Evolutionary conservation across 306 rosid species (phyloP), one percentile per base, ranked within the genome.

Genomic region (Begonia loranthoides): DNA sequence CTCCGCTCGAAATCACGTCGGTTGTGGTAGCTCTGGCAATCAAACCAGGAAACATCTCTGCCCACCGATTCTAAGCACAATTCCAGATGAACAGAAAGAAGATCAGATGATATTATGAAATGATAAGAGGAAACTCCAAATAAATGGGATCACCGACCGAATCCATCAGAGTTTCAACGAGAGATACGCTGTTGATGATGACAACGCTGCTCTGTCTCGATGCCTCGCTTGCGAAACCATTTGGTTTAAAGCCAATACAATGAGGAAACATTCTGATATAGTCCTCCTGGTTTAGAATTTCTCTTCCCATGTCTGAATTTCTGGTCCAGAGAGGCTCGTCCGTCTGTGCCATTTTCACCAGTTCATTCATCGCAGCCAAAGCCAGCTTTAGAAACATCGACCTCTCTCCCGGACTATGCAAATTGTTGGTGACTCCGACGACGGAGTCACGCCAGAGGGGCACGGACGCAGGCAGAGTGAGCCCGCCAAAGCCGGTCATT

Each of bases 41-140:
- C 73, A 85, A 76, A 48, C 87, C 76, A 4, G 97, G 87, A 67
- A 90, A 90, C 97, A 90, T 82, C 52, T 85, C 97, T 76, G 78
- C 80, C 97, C 97, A 90, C 61, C 74, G 94, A 64, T 78, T 83
- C 97, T 90, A 50, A 49, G 6, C 56, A 10, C 10, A 0, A 15
- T 50, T 12, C 45, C 36, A 13, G 8, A 21, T 13, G 21, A 44
- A 13, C 2, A 51, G 3, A 40, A 2, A 5, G 52, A 24, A 15
- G 3, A 34, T 17, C 4, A 50, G 44, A 0, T 3, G 36, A 2
- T 28, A 5, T 28, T 4, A 28, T 28, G 9, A 28, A 7, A 28
- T 28, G 36, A 28, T 4, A 28, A 28, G 36, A 28, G 36, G 0
- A 28, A 28, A 4, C 9, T 28, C 9, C 36, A 3, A 28, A 7